Conservation (phyloP, 2,329 filamentous ascomycete species). For the Penicillium sp. region DNA sequence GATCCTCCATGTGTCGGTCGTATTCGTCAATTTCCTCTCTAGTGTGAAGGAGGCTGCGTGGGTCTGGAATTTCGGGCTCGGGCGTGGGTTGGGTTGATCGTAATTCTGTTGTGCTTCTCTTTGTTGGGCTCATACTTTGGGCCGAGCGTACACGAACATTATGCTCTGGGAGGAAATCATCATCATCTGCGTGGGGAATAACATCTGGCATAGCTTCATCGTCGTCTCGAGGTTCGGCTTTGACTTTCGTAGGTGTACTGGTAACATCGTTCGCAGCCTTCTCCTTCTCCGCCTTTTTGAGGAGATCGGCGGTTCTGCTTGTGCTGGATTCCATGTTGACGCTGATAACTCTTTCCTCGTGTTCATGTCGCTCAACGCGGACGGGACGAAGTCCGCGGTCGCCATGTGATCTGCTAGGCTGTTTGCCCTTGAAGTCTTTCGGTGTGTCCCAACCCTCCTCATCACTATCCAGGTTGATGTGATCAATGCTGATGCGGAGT, state of each 20-base stretch:
- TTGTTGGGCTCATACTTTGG: conserved; percentile 9
- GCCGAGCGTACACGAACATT: conserved; percentile 34
- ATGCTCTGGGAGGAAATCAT: conserved; percentile 36
- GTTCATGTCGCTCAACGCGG: conserved; percentile 56
- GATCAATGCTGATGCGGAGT: conserved; percentile 55
- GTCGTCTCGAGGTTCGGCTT: conserved; percentile 56
- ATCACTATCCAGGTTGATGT: conserved; percentile 57
- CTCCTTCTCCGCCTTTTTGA: conserved; percentile 35
- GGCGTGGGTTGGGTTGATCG: conserved; percentile 21
- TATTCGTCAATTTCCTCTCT: conserved; percentile 45
- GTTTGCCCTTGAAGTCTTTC: conserved; percentile 35
- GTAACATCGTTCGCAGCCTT: conserved; percentile 34
- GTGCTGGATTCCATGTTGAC: conserved; percentile 56
- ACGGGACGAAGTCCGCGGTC: conserved; percentile 49
- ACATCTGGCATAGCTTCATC: conserved; percentile 38
- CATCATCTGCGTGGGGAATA: conserved; percentile 33
- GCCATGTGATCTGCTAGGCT: conserved; percentile 25
- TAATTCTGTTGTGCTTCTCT: conserved; percentile 22
- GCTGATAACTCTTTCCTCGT: conserved; percentile 54
- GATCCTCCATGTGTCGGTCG: conserved; percentile 42
- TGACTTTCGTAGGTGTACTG: conserved; percentile 40
- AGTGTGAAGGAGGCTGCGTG: conserved; percentile 39
- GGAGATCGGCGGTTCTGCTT: conserved; percentile 44
- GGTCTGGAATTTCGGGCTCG: conserved; percentile 19
- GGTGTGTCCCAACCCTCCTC: conserved; percentile 41